These are phyloP conservation scores for Gossypium aridum DNA, from an alignment of 441 rosid genomes.

Conservation along the genomic window DNA sequence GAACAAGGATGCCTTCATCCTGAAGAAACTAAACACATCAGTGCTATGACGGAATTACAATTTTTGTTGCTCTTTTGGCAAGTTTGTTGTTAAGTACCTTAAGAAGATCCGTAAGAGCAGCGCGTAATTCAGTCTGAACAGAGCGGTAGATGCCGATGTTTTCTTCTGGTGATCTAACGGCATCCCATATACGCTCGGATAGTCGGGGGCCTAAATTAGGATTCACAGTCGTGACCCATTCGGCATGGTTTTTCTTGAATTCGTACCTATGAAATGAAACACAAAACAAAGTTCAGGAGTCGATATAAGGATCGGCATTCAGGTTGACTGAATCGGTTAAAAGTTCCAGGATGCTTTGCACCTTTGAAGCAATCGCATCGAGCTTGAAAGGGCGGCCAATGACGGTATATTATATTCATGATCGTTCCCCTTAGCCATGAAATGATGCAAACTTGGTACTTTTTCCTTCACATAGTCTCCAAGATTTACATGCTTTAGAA, in stretches of 20 bases:
- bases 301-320: background rate
- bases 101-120: slow-evolving; percentile 61
- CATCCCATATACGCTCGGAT: slow-evolving; percentile 58
- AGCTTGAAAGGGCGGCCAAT: slow-evolving; percentile 71
- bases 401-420: slow-evolving; percentile 46
- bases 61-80: background rate
- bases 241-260: slow-evolving; percentile 74
- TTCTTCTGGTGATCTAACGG: slow-evolving; percentile 42
- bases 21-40: slow-evolving; percentile 12
- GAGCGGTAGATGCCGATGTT: slow-evolving; percentile 38
- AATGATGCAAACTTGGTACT: slow-evolving; percentile 64
- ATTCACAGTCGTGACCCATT: slow-evolving; percentile 61
- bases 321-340: background rate
- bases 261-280: slow-evolving; percentile 42
- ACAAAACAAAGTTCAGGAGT: slow-evolving; percentile 12
- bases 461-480: slow-evolving; percentile 59
- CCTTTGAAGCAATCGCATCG: slow-evolving; percentile 70
- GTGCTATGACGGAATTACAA: background rate
- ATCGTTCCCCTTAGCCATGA: slow-evolving; percentile 34
- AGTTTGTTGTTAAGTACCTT: slow-evolving; percentile 39
- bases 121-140: slow-evolving; percentile 42
- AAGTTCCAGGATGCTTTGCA: slow-evolving; percentile 13
- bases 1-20: slow-evolving; percentile 64
- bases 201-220: slow-evolving; percentile 73
- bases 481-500: slow-evolving; percentile 41